Conservation (phyloP, 495 filamentous ascomycete species). For the Annulohypoxylon moriforme region DNA sequence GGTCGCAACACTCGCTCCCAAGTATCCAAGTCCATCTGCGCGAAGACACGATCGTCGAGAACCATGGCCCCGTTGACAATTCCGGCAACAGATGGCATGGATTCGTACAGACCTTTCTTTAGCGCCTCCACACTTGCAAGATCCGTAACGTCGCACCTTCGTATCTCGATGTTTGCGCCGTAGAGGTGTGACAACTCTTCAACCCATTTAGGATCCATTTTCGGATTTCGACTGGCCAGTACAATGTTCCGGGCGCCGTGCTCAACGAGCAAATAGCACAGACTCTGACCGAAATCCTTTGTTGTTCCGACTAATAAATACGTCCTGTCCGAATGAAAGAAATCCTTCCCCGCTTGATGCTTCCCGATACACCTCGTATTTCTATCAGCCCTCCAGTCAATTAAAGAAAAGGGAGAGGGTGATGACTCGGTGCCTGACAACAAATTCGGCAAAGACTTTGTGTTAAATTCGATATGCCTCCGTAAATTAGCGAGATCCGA, state of each 20-base stretch:
- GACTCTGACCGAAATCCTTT: conserved; percentile 67
- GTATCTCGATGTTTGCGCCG: conserved; percentile 50
- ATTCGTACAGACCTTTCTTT: conserved; percentile 40
- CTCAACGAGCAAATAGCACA: conserved; percentile 66
- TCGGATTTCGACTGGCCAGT: conserved; percentile 67
- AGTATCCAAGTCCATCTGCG: conserved; percentile 56
- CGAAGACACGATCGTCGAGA: conserved; percentile 61
- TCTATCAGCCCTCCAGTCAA: conserved; percentile 57
- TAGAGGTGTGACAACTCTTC: conserved; percentile 46
- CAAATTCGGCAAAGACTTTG: conserved; percentile 41
- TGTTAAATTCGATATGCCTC: background rate
- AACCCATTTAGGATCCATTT: conserved; percentile 61
- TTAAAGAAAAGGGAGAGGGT: conserved; percentile 39
- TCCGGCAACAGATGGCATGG: conserved; percentile 56
- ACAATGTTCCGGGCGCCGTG: conserved; percentile 67
- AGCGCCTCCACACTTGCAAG: conserved; percentile 45
- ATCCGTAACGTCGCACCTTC: conserved; percentile 52
- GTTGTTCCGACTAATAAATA: conserved; percentile 70
- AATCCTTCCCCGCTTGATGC: conserved; percentile 18
- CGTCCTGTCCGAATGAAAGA: conserved; percentile 58
- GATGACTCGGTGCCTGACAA: conserved; percentile 8
- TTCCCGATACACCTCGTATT: conserved; percentile 31
- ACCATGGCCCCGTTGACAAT: conserved; percentile 68
- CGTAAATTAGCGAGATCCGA: background rate
- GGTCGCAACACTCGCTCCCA: conserved; percentile 57